These are phyloP conservation scores for Nyssa sinensis DNA, from an alignment of 148 eudicot species.

Conservation along the genomic window DNA sequence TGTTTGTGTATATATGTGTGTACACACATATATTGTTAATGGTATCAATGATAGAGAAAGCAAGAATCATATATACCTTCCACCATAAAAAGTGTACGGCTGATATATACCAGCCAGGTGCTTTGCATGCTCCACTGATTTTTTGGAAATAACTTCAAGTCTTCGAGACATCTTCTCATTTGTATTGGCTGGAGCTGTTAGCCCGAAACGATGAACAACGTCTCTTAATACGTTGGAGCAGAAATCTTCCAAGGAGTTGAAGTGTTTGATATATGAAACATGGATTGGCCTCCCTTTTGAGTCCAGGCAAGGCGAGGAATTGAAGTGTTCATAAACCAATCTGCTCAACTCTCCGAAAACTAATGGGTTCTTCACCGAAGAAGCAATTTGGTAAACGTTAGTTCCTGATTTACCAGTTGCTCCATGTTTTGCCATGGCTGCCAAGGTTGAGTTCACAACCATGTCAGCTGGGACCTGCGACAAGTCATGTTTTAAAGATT, in stretches of 20 bases:
- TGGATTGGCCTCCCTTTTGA: conserved; percentile 65
- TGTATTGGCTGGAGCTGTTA: conserved; percentile 35
- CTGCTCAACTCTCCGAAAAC: conserved; percentile 59
- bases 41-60: no score
- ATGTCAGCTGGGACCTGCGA: conserved; percentile 93
- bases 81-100: conserved; percentile 89
- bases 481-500: background rate
- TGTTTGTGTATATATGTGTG: no score
- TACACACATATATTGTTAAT: no score
- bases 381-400: conserved; percentile 83
- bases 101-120: conserved; percentile 80
- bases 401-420: conserved; percentile 58
- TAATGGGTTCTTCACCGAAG: conserved; percentile 87
- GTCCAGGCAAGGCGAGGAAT: conserved; percentile 59
- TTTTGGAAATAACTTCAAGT: conserved; percentile 64
- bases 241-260: conserved; percentile 77
- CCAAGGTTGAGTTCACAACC: conserved; percentile 89
- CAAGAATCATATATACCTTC: conserved; percentile 52
- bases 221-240: conserved; percentile 74
- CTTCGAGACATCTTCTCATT: conserved; percentile 39
- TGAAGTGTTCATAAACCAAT: conserved; percentile 67
- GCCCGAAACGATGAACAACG: conserved; percentile 42
- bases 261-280: conserved; percentile 65
- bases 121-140: conserved; percentile 81
- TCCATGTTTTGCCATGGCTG: conserved; percentile 97